phyloP scores from a whole-genome alignment of 2,329 filamentous ascomycete species.

The Mollisia scopiformis region DNA sequence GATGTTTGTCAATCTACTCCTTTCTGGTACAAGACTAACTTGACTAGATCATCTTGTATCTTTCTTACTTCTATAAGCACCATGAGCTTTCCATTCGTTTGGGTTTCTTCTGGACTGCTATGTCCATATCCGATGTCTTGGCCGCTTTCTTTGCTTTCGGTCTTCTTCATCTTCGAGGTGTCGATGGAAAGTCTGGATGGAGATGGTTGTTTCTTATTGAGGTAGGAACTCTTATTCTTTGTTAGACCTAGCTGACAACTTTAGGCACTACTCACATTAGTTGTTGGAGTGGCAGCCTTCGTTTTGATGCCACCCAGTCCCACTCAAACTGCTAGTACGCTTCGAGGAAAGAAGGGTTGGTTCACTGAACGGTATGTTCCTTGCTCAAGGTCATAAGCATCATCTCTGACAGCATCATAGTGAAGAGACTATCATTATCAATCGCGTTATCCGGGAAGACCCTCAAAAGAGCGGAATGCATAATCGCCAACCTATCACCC shows the following conservation, averaged over 20 bases:
- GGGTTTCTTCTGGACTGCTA: constrained; percentile 68
- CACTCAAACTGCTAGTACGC: constrained; percentile 48
- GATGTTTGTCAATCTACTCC: constrained; percentile 49
- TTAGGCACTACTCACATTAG: constrained; percentile 31
- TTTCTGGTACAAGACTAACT: background rate
- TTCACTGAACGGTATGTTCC: constrained; percentile 51
- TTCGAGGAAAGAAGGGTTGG: constrained; percentile 62
- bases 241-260: background rate
- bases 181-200: constrained; percentile 57
- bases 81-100: constrained; percentile 66
- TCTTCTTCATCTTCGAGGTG: constrained; percentile 56
- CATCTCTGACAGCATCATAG: background rate
- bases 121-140: constrained; percentile 52
- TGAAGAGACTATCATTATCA: constrained; percentile 66
- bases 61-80: constrained; percentile 73
- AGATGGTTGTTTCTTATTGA: constrained; percentile 55
- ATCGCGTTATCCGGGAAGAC: constrained; percentile 55
- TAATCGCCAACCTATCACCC: constrained; percentile 52
- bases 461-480: constrained; percentile 52
- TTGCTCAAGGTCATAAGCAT: background rate
- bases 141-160: constrained; percentile 60
- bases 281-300: constrained; percentile 25
- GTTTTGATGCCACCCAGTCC: constrained; percentile 31
- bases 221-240: constrained; percentile 22
- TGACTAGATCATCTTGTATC: constrained; percentile 54